Conservation (phyloP, 2,329 filamentous ascomycete species). For the Colletotrichum aenigma region DNA sequence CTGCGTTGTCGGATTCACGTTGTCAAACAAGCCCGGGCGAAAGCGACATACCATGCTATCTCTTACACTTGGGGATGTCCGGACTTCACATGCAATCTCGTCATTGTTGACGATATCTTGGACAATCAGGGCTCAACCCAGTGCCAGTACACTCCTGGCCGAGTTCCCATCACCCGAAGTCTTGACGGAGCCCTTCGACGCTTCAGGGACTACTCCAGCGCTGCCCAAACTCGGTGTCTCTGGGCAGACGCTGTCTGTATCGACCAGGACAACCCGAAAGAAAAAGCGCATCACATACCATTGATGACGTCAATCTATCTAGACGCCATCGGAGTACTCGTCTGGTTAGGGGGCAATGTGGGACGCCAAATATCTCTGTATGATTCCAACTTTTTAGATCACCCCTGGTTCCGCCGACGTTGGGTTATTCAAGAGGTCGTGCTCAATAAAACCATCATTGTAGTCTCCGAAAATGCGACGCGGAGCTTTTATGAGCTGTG, state of each 20-base stretch:
- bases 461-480: too few species aligned
- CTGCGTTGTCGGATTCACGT: background rate
- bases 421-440: background rate
- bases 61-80: background rate
- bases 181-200: background rate
- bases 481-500: too few species aligned
- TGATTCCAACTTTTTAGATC: background rate
- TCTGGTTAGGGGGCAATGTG: background rate
- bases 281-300: background rate
- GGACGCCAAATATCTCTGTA: too few species aligned
- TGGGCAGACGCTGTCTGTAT: background rate
- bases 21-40: background rate
- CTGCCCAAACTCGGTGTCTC: background rate
- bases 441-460: background rate
- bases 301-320: background rate
- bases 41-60: background rate
- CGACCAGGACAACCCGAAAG: background rate
- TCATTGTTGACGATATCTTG: background rate
- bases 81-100: background rate
- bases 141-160: rapidly evolving
- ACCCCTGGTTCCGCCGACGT: background rate
- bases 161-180: background rate
- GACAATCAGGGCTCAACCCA: rapidly evolving
- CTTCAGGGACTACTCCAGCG: background rate
- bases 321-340: background rate